These are phyloP conservation scores for Ceratocystis lukuohia DNA, from an alignment of 2,329 filamentous ascomycete genomes.

Conservation along the genomic window DNA sequence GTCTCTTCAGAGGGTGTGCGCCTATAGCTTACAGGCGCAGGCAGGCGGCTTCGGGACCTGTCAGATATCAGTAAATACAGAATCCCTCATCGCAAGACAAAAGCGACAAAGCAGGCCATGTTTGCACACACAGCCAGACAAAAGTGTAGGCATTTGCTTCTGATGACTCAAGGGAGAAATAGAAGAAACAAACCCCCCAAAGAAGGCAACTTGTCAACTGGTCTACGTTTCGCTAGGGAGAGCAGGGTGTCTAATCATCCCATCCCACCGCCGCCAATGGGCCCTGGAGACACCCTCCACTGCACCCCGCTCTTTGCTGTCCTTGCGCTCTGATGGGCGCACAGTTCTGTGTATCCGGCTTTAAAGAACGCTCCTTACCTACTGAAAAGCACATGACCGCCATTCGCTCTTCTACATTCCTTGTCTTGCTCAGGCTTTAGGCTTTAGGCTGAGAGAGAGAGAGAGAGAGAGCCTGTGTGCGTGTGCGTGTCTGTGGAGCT, in stretches of 20 bases:
- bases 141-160: not conserved
- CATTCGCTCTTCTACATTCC: no score
- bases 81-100: not conserved
- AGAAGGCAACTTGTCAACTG: not conserved
- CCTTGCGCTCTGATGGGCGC: no score
- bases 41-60: not conserved
- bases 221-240: not conserved
- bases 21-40: not conserved
- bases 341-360: no score
- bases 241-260: conserved; percentile 7
- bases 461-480: no score
- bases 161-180: not conserved
- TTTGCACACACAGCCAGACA: not conserved
- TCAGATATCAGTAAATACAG: not conserved
- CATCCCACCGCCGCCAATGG: no score
- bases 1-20: not conserved
- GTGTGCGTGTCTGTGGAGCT: no score
- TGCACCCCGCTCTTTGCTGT: no score
- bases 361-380: no score
- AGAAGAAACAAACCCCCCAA: not conserved
- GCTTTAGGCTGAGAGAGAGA: no score
- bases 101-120: not conserved
- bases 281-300: no score
- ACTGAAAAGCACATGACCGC: no score
- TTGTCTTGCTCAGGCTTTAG: no score